A percentile compares a stretch with the other conserved stretches of the same genome.
Evolutionary conservation across 371 early-diverging fungal genomes (phyloP).

Genomic region (Lichtheimia hyalospora): DNA sequence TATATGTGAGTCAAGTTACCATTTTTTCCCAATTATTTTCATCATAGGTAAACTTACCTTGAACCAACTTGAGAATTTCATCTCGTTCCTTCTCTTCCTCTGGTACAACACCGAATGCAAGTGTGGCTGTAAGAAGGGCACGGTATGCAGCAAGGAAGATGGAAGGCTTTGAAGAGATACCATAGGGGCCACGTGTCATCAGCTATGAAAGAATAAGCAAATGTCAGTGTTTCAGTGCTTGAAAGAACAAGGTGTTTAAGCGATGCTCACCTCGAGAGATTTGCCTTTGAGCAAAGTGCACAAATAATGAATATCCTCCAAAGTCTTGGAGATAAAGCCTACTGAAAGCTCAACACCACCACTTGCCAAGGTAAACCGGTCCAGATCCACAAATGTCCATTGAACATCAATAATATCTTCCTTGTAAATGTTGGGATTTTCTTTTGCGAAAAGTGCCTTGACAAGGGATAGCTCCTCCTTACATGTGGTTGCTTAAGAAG

Average conservation of each 20-base stretch:
- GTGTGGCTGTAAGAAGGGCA: constrained; percentile 10
- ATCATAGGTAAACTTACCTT: background rate
- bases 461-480: constrained; percentile 26
- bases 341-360: background rate
- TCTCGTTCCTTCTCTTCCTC: background rate
- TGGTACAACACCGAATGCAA: constrained; percentile 12
- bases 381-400: constrained; percentile 38
- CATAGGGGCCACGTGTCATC: constrained; percentile 45
- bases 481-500: constrained; percentile 16
- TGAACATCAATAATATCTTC: constrained; percentile 56
- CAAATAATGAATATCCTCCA: background rate
- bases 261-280: background rate
- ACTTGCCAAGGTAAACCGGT: constrained; percentile 12
- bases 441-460: constrained; percentile 49
- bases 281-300: background rate
- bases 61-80: background rate
- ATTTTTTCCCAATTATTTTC: too few relatives aligned
- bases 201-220: constrained; percentile 14
- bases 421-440: constrained; percentile 56
- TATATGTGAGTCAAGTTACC: too few relatives aligned
- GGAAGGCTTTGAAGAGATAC: constrained; percentile 28
- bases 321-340: constrained; percentile 1
- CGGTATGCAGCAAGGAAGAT: constrained; percentile 39
- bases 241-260: background rate
- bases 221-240: background rate